Conservation (phyloP, 192 early-diverging fungal species). For the Bifiguratus adelaidae region DNA sequence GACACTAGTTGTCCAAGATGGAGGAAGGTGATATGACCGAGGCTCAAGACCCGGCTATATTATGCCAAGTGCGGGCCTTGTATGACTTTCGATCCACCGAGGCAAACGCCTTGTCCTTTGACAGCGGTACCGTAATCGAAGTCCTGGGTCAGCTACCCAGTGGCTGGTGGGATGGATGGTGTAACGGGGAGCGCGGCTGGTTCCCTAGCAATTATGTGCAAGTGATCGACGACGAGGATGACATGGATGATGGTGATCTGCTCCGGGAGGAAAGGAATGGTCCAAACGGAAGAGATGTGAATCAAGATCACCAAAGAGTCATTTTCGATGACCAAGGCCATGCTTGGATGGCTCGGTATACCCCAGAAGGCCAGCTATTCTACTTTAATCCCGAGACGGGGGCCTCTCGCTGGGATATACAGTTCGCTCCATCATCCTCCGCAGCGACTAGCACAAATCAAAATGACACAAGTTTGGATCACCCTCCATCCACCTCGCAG, state of each 20-base stretch:
- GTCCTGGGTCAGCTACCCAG: slow-evolving; percentile 82
- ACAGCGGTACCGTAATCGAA: slow-evolving; percentile 78
- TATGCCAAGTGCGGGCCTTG: slow-evolving; percentile 54
- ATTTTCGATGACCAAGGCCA: background rate
- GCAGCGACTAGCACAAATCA: too few species aligned
- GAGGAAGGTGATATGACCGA: too few species aligned
- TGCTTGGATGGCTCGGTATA: slow-evolving; percentile 32
- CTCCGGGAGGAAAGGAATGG: background rate
- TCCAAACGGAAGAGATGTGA: background rate
- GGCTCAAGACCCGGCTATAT: slow-evolving; percentile 2
- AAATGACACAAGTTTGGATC: background rate
- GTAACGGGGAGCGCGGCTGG: slow-evolving; percentile 74
- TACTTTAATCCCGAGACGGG: slow-evolving; percentile 31
- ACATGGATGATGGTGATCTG: background rate
- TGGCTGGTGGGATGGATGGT: slow-evolving; percentile 96
- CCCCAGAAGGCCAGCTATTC: slow-evolving; percentile 32
- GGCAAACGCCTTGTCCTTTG: slow-evolving; percentile 69
- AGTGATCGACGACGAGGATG: slow-evolving; percentile 17
- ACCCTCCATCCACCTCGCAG: background rate
- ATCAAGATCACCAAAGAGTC: background rate
- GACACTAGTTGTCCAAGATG: too few species aligned
- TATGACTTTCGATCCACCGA: slow-evolving; percentile 82
- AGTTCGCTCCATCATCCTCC: too few species aligned
- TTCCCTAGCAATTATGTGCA: slow-evolving; percentile 86
- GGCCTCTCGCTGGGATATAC: slow-evolving; percentile 23